A percentile compares a stretch with the other conserved stretches of the same genome.
Evolutionary conservation across 139 green algal genomes (phyloP).

Genomic region (Volvox africanus): DNA sequence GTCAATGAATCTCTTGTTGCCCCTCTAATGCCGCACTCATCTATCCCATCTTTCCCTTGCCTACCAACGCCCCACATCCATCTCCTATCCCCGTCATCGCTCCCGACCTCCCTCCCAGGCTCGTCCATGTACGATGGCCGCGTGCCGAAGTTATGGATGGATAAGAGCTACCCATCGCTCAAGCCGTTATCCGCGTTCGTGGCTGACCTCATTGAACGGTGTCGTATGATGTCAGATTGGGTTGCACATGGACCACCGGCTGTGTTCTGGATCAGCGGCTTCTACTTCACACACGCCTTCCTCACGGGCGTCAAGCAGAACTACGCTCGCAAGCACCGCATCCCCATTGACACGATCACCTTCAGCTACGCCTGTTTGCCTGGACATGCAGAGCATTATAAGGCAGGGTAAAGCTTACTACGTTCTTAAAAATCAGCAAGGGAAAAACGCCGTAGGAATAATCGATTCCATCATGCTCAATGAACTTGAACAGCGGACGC

Average conservation of each 20-base stretch:
- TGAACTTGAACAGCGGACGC: no score
- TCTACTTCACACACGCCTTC: slow-evolving; percentile 91
- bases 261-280: slow-evolving; percentile 87
- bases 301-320: slow-evolving; percentile 88
- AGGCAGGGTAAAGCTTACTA: neutral
- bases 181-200: slow-evolving; percentile 85
- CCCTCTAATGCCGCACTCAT: no score
- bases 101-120: neutral
- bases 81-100: neutral
- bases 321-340: slow-evolving; percentile 76
- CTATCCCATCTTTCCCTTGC: no score
- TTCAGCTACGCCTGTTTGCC: slow-evolving; percentile 75
- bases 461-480: no score
- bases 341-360: slow-evolving; percentile 82
- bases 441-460: no score
- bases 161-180: slow-evolving; percentile 74
- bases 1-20: no score
- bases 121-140: slow-evolving; percentile 65
- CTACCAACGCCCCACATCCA: neutral
- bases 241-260: slow-evolving; percentile 75
- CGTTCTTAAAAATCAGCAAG: no score
- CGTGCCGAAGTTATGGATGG: slow-evolving; percentile 80
- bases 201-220: slow-evolving; percentile 74
- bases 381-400: slow-evolving; percentile 12
- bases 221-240: slow-evolving; percentile 76